Conservation (phyloP, 2,329 filamentous ascomycete species). For the Aspergillus vadensis region DNA sequence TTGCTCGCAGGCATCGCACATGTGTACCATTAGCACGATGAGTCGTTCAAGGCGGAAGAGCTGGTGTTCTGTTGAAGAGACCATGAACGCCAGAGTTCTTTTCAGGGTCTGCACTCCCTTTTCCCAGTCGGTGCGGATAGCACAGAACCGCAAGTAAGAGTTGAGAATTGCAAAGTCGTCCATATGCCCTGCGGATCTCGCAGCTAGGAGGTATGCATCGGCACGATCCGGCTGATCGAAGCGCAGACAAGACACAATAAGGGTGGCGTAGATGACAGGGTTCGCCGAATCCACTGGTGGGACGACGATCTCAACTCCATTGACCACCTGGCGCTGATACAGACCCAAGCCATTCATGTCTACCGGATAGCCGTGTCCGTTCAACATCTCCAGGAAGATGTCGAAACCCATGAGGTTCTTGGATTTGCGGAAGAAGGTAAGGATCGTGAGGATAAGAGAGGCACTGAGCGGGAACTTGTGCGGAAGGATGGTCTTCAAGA, state of each 20-base stretch:
- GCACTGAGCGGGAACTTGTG: slow-evolving; percentile 40
- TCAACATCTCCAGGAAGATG: slow-evolving; percentile 40
- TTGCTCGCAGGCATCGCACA: slow-evolving; percentile 40
- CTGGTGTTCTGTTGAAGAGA: slow-evolving; percentile 36
- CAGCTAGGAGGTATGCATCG: slow-evolving; percentile 43
- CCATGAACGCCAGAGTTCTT: slow-evolving; percentile 39
- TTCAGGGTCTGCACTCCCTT: slow-evolving; percentile 36
- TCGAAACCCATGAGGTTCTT: slow-evolving; percentile 47
- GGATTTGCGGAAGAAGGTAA: slow-evolving; percentile 43
- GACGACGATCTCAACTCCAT: slow-evolving; percentile 40
- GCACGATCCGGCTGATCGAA: slow-evolving; percentile 46
- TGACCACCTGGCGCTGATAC: slow-evolving; percentile 33
- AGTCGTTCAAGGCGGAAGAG: slow-evolving; percentile 35
- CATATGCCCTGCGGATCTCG: slow-evolving; percentile 38
- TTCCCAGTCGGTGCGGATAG: slow-evolving; percentile 39
- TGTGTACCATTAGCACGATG: slow-evolving; percentile 42
- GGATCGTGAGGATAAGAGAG: slow-evolving; percentile 39
- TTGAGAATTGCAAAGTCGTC: slow-evolving; percentile 42
- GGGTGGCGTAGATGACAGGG: slow-evolving; percentile 36
- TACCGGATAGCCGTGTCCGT: slow-evolving; percentile 37
- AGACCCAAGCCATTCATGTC: slow-evolving; percentile 33
- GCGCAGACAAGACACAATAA: slow-evolving; percentile 41
- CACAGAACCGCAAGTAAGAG: slow-evolving; percentile 43
- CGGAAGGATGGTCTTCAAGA: slow-evolving; percentile 41
- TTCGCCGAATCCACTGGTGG: slow-evolving; percentile 39